Evolutionary conservation across 2,329 filamentous ascomycete species (phyloP), one percentile per base, ranked within the genome.

Genomic region (Tolypocladium album): DNA sequence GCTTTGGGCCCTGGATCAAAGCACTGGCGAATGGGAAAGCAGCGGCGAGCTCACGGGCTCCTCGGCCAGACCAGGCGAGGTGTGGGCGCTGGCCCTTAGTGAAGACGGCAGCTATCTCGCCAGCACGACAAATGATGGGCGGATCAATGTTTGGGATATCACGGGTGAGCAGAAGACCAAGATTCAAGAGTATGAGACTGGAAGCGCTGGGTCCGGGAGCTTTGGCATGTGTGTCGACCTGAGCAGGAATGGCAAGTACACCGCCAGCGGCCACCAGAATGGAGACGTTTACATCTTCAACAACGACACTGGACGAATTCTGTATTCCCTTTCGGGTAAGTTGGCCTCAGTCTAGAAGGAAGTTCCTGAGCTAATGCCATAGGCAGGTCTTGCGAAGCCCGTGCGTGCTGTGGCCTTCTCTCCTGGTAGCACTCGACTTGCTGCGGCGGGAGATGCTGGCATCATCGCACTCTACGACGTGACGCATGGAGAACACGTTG

Each of bases 271-370:
- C 0, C 93, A 99, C 74, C 89, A 96, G 72, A 96, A 89, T 68
- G 94, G 94, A 20, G 87, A 86, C 15, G 84, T 97, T 63, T 97
- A 97, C 75, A 86, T 99, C 63, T 99, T 97, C 80, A 92, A 92
- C 78, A 97, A 96, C 68, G 88, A 92, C 66, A 91, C 89, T 0
- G 90, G 90, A 4, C 85, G 90, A 59, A 84, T 99, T 67, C 80
- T 90, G 15, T 93, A 96, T 74, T 94, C 91, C 9, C 79, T 99
- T 31, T 87, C 90, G 59, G 88, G 89, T 89, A 76, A 62, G 80
- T 68, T 4, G n/a, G 13, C 34, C 17, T 40, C 27, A 12, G n/a
- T 34, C 24, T 38, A 8, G 4, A 38, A 15, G 45, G 20, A 11
- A 31, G 27, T 31, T 45, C 22, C 17, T 3, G 50, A 40, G 24